A percentile compares a stretch with the other conserved stretches of the same genome.
phyloP scores from a whole-genome alignment of 2,329 filamentous ascomycete species.

The Hortaea sp. region DNA sequence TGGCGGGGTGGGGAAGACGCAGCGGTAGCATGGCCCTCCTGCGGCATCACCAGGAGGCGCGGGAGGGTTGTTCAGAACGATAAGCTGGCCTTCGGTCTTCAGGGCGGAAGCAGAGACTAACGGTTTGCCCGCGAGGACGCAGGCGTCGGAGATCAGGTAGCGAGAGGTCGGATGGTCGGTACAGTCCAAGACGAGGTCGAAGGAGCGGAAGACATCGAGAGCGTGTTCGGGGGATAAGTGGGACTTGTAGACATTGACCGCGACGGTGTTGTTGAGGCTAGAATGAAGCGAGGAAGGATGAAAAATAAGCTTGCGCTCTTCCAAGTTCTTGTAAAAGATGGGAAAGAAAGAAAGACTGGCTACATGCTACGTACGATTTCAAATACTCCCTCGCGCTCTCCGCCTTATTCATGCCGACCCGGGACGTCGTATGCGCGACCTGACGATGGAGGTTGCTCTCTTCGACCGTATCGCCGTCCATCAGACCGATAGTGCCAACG shows the following conservation, averaged over 20 bases:
- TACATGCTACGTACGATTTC: constrained; percentile 29
- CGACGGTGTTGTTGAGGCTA: constrained; percentile 63
- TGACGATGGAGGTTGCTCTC: constrained; percentile 87
- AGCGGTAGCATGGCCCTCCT: constrained; percentile 84
- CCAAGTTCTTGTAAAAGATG: too few species aligned
- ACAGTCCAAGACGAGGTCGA: constrained; percentile 85
- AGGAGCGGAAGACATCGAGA: constrained; percentile 53
- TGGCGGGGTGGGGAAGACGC: constrained; percentile 80
- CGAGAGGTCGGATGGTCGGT: constrained; percentile 87
- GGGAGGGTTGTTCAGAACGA: constrained; percentile 75
- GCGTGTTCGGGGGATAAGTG: constrained; percentile 63
- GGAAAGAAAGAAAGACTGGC: neutral
- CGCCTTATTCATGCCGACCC: constrained; percentile 69
- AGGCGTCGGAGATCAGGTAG: constrained; percentile 86
- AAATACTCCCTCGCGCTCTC: constrained; percentile 50
- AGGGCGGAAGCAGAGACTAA: constrained; percentile 85
- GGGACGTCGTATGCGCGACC: constrained; percentile 63
- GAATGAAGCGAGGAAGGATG: neutral
- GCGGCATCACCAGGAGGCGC: constrained; percentile 44
- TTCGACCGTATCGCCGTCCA: constrained; percentile 84
- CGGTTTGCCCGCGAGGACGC: constrained; percentile 66
- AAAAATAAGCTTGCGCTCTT: too few species aligned
- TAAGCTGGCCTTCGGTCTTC: constrained; percentile 79
- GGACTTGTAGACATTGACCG: constrained; percentile 51
- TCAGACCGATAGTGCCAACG: constrained; percentile 69